Percentiles rank a stretch among this genome's conserved stretches.
Evolutionary conservation across 352 stramenopile genomes (phyloP).

Genomic region (Aphanomyces euteiches): DNA sequence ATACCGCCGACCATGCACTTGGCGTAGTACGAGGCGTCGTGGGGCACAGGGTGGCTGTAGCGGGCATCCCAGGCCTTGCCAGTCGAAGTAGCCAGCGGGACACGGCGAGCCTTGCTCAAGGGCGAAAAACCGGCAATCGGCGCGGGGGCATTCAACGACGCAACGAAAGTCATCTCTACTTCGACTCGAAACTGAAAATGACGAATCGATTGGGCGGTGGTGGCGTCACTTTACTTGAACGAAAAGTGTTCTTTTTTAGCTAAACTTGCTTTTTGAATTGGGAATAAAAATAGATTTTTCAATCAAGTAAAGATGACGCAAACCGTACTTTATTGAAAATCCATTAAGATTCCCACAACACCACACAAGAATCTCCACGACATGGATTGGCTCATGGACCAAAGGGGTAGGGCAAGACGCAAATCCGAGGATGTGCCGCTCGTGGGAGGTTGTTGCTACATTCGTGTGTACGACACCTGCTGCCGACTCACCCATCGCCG

Average conservation of each 20-base stretch:
- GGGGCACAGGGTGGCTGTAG: conserved; percentile 69
- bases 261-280: not conserved
- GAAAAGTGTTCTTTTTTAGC: not conserved
- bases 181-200: conserved; percentile 31
- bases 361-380: not conserved
- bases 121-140: conserved; percentile 29
- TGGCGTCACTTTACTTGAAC: conserved; percentile 2
- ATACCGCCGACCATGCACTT: conserved; percentile 93
- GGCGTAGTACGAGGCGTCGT: conserved; percentile 90
- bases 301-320: not conserved
- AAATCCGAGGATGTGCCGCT: too few relatives aligned
- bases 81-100: conserved; percentile 71
- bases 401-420: not conserved
- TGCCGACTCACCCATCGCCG: not conserved
- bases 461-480: not conserved
- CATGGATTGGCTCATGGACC: not conserved
- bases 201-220: not conserved
- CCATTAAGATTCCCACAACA: not conserved
- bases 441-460: not conserved
- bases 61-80: conserved; percentile 61
- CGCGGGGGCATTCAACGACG: conserved; percentile 22
- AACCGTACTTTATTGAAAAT: not conserved
- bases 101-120: conserved; percentile 43
- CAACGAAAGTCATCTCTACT: conserved; percentile 29
- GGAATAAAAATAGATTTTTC: not conserved